Base-by-base conservation (phyloP, 1,139 yeast genomes). In the Oligophagozyma castellii region DNA sequence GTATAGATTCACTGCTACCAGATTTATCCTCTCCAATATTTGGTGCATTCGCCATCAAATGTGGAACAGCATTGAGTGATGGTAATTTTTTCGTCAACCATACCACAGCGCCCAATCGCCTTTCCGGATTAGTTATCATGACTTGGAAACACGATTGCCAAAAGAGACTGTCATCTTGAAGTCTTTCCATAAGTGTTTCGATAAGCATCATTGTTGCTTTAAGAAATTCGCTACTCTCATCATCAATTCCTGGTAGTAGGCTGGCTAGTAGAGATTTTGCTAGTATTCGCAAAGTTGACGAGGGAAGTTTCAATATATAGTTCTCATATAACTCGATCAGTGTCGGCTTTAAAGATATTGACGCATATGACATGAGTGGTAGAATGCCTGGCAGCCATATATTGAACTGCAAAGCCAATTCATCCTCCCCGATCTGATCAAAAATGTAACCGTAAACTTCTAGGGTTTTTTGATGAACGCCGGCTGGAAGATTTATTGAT, bases 321-420 rank as follows among this genome's bases (percentile, higher is more conserved):
- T 63, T 61, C 21, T 65, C 67, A 39, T 75, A 71, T 2, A 86
- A 54, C 15, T 65, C 67, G 18, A 86, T 62, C 30, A 84, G 57
- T 35, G 70, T 70, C 0, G 93, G 89, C 46, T 80, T 84, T 27
- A 89, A 84, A 43, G 78, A 79, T 46, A 84, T 80, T 4, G 93
- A 77, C 8, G 95, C 93, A 48, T 74, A 81, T 10, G 92, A 69
- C 64, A 86, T 70, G 27, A 89, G 59, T 0, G 96, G 95, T 7
- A 86, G 58, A 14, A 89, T 51, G 0, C 96, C 96, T 0, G 95
- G 94, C 2, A 86, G 60, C 96, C 98, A 89, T 2, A 77, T 54
- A 20, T 65, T 61, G 8, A 74, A 56, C 30, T 68, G 67, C 4
- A 56, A 40, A 28, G 75, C 70, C 27, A 78, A 54, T 2, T 64